A percentile compares a stretch with the other conserved stretches of the same genome.
phyloP scores from a whole-genome alignment of 2,329 filamentous ascomycete species.

The Trichoderma polysporum region DNA sequence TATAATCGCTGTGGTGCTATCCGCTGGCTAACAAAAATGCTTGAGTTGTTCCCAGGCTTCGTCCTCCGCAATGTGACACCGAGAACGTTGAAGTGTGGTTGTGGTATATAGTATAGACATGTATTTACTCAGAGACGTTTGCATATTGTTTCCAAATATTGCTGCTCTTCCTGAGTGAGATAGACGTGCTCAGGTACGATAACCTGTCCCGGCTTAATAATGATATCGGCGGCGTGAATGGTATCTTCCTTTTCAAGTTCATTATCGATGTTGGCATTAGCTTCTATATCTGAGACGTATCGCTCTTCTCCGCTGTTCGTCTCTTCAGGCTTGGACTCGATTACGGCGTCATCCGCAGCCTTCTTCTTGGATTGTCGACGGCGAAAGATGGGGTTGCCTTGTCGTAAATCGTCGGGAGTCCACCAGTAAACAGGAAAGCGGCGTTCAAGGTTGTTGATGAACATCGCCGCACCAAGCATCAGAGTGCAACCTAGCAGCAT shows the following conservation, averaged over 20 bases:
- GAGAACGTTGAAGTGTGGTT: background rate
- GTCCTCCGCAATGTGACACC: background rate
- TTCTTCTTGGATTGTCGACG: constrained; percentile 14
- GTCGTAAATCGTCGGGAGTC: constrained; percentile 44
- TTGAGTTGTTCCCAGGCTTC: background rate
- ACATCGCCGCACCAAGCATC: constrained; percentile 61
- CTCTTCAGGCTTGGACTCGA: constrained; percentile 17
- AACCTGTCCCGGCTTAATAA: constrained; percentile 37
- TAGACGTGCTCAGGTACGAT: constrained; percentile 38
- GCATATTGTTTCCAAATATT: constrained; percentile 38
- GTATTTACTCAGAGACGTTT: constrained; percentile 32
- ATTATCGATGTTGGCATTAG: constrained; percentile 20
- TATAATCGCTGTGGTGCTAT: background rate
- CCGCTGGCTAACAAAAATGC: background rate
- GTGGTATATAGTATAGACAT: background rate
- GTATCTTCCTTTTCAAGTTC: constrained; percentile 21
- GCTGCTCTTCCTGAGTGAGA: constrained; percentile 39
- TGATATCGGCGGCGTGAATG: constrained; percentile 31
- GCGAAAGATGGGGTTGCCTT: constrained; percentile 12
- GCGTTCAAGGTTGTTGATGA: constrained; percentile 69
- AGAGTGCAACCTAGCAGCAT: constrained; percentile 59
- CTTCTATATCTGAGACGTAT: constrained; percentile 21
- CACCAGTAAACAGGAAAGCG: constrained; percentile 72
- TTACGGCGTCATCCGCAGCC: background rate
- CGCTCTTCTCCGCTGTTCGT: constrained; percentile 1